phyloP scores from a whole-genome alignment of 805 yeast genomes.

The Schwanniomyces occidentalis region DNA sequence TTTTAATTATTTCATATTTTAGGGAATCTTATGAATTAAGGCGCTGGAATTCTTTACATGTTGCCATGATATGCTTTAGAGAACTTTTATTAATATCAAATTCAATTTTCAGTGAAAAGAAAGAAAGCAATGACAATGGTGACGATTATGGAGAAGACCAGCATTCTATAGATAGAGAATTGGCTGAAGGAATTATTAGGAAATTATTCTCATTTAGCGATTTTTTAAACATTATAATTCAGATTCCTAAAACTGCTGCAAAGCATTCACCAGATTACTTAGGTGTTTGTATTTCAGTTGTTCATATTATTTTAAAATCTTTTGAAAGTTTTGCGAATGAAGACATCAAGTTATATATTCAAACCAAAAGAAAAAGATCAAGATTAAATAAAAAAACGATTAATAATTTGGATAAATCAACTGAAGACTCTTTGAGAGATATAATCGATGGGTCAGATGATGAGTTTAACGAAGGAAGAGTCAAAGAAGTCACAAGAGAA shows the following conservation, averaged over 20 bases:
- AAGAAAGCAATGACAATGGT: slow-evolving; percentile 16
- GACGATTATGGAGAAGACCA: slow-evolving; percentile 49
- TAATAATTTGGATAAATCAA: slow-evolving; percentile 22
- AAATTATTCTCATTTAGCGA: slow-evolving; percentile 69
- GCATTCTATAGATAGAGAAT: slow-evolving; percentile 36
- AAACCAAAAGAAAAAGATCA: slow-evolving; percentile 41
- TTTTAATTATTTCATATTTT: slow-evolving; percentile 49
- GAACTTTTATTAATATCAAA: slow-evolving; percentile 56
- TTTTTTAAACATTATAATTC: slow-evolving; percentile 54
- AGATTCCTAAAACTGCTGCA: slow-evolving; percentile 62
- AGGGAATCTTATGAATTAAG: slow-evolving; percentile 42
- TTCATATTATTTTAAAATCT: slow-evolving; percentile 63
- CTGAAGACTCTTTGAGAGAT: slow-evolving; percentile 24
- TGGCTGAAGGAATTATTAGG: slow-evolving; percentile 59
- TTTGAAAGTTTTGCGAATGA: slow-evolving; percentile 66
- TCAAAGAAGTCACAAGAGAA: slow-evolving; percentile 41
- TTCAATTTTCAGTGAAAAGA: slow-evolving; percentile 37
- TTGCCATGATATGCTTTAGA: slow-evolving; percentile 64
- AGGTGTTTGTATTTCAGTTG: slow-evolving; percentile 59
- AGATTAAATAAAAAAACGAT: slow-evolving; percentile 25
- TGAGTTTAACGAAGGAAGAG: slow-evolving; percentile 30
- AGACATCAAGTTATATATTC: slow-evolving; percentile 50
- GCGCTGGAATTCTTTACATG: slow-evolving; percentile 65
- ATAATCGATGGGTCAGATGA: slow-evolving; percentile 38
- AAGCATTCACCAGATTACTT: slow-evolving; percentile 65